Conservation (phyloP, 164 flowering plant species). For the Stephania yunnanensis region DNA sequence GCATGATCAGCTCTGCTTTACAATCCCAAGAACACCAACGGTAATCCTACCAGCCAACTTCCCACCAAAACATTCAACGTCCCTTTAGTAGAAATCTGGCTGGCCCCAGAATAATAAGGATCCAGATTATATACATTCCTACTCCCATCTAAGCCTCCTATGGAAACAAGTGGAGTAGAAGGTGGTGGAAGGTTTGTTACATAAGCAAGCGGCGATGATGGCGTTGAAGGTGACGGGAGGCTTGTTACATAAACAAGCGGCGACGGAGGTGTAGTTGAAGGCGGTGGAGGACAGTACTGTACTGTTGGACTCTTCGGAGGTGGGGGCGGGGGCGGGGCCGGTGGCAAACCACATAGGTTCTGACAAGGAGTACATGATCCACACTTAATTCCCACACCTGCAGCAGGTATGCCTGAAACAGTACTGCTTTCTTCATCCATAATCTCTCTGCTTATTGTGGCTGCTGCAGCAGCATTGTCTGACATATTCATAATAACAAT, state of each 20-base stretch:
- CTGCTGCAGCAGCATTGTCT: not conserved
- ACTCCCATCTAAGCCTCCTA: not conserved
- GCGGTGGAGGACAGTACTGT: not conserved
- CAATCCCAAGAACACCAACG: slow-evolving; percentile 1
- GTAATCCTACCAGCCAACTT: not conserved
- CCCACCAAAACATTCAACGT: not conserved
- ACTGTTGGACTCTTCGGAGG: not conserved
- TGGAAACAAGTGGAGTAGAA: not conserved
- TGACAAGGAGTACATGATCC: not conserved
- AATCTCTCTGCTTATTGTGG: not conserved
- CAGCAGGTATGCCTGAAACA: not conserved
- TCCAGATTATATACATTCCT: not conserved
- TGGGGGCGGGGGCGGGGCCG: not conserved
- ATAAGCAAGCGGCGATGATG: not conserved
- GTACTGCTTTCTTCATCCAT: not conserved
- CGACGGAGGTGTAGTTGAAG: not conserved
- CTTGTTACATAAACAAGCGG: too few species aligned
- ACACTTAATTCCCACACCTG: not conserved
- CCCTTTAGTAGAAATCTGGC: not conserved
- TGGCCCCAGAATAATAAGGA: not conserved
- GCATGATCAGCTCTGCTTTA: not conserved
- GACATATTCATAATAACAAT: not conserved
- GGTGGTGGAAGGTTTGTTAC: not conserved
- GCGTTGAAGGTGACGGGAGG: too few species aligned
- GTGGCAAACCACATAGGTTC: not conserved